phyloP scores from a whole-genome alignment of 2,329 filamentous ascomycete genomes.

The Colletotrichum simmondsii region DNA sequence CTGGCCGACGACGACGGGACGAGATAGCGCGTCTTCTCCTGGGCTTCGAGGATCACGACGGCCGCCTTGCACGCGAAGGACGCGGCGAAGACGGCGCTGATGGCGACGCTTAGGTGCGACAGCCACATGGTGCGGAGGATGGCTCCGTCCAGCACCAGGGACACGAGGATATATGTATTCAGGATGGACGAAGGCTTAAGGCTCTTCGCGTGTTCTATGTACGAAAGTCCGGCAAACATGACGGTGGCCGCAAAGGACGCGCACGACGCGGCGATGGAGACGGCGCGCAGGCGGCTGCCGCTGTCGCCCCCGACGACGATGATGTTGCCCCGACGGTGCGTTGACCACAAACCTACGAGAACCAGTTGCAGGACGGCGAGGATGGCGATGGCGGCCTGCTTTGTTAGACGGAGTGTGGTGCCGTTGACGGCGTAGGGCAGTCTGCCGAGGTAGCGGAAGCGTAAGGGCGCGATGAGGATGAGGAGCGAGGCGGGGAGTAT shows the following conservation, averaged over 20 bases:
- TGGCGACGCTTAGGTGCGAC: constrained; percentile 36
- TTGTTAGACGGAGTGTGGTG: constrained; percentile 36
- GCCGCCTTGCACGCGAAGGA: constrained; percentile 48
- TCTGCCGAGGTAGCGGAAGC: constrained; percentile 41
- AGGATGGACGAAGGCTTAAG: constrained; percentile 46
- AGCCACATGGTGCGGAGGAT: constrained; percentile 49
- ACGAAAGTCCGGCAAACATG: constrained; percentile 47
- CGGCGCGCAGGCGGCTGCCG: constrained; percentile 37
- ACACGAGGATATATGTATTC: constrained; percentile 44
- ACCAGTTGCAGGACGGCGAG: constrained; percentile 46
- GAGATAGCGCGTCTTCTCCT: constrained; percentile 48
- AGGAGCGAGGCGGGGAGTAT: constrained; percentile 44
- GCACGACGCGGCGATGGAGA: constrained; percentile 45
- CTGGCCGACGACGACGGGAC: constrained; percentile 32
- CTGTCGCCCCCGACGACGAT: no score
- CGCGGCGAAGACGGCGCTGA: constrained; percentile 48
- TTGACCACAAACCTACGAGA: constrained; percentile 46
- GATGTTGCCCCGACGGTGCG: constrained; percentile 2
- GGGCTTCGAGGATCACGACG: constrained; percentile 50
- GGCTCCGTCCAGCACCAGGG: constrained; percentile 46
- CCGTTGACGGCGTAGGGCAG: constrained; percentile 40
- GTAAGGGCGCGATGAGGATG: constrained; percentile 44
- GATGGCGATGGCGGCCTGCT: constrained; percentile 38
- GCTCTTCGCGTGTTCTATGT: constrained; percentile 48
- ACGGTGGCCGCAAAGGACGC: constrained; percentile 46